These are phyloP conservation scores for Xylariaceae sp. DNA, from an alignment of 2,329 filamentous ascomycete species.

Conservation along the genomic window DNA sequence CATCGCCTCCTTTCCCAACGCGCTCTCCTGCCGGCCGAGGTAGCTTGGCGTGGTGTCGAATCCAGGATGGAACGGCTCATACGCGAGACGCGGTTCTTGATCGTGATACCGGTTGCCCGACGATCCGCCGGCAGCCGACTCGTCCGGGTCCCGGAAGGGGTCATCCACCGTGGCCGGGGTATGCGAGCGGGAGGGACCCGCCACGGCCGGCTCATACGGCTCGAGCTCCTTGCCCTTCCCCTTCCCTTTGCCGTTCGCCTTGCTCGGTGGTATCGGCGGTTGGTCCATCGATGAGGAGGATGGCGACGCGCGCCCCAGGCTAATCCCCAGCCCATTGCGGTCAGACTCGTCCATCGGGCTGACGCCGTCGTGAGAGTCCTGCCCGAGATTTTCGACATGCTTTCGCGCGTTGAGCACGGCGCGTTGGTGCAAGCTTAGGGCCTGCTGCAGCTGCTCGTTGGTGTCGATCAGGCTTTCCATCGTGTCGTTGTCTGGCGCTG, in stretches of 20 bases:
- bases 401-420: conserved; percentile 64
- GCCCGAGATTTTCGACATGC: conserved; percentile 39
- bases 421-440: conserved; percentile 79
- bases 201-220: conserved; percentile 13
- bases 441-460: conserved; percentile 82
- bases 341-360: conserved; percentile 19
- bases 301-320: background rate
- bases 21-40: conserved; percentile 35
- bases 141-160: conserved; percentile 32
- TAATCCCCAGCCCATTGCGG: conserved; percentile 3
- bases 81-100: conserved; percentile 24
- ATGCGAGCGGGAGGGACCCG: conserved; percentile 26
- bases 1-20: conserved; percentile 37
- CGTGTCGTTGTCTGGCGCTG: conserved; percentile 84
- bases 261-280: conserved; percentile 22
- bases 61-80: conserved; percentile 32
- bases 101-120: conserved; percentile 16
- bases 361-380: conserved; percentile 22
- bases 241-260: conserved; percentile 22
- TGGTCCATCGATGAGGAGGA: conserved; percentile 5
- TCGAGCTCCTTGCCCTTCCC: conserved; percentile 28
- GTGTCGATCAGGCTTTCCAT: conserved; percentile 92
- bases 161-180: conserved; percentile 26
- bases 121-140: conserved; percentile 6
- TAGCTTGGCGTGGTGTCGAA: conserved; percentile 31